phyloP scores from a whole-genome alignment of 2,329 filamentous ascomycete species.

The Trichoderma sp. region DNA sequence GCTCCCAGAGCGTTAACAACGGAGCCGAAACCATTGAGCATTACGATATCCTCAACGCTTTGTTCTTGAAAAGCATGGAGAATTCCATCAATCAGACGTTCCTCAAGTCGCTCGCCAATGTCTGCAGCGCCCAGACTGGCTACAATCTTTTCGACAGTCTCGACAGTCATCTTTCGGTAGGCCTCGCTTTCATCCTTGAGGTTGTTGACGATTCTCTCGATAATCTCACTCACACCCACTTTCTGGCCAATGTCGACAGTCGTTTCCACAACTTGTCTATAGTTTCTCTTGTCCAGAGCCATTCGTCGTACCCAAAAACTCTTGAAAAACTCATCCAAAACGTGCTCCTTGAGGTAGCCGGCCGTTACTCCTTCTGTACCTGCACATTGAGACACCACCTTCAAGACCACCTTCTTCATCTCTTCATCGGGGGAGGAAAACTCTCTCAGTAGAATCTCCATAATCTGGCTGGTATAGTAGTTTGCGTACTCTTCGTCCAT shows the following conservation, averaged over 20 bases:
- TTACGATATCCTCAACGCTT: constrained; percentile 91
- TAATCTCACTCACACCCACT: constrained; percentile 93
- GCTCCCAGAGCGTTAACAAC: constrained; percentile 94
- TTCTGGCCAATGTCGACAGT: constrained; percentile 97
- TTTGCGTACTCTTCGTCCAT: constrained; percentile 99
- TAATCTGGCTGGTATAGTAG: constrained; percentile 97
- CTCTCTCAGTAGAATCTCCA: constrained; percentile 95
- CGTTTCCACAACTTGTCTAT: constrained; percentile 95
- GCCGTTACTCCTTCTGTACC: constrained; percentile 93
- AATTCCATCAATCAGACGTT: constrained; percentile 92
- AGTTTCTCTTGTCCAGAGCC: constrained; percentile 97
- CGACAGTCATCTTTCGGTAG: constrained; percentile 98
- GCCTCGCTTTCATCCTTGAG: constrained; percentile 97
- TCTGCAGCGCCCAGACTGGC: constrained; percentile 91
- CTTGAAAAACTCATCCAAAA: constrained; percentile 96
- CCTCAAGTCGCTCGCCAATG: constrained; percentile 88
- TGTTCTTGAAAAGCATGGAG: constrained; percentile 97
- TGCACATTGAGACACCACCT: constrained; percentile 94
- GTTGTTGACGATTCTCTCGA: constrained; percentile 90
- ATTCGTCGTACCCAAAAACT: constrained; percentile 97
- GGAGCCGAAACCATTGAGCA: constrained; percentile 96
- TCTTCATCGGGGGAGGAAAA: constrained; percentile 97
- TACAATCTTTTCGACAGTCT: constrained; percentile 96
- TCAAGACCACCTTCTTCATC: constrained; percentile 99
- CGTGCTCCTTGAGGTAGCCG: constrained; percentile 91